Evolutionary conservation across 2,329 filamentous ascomycete species (phyloP), one percentile per base, ranked within the genome.

Genomic region (Ramichloridium luteum): DNA sequence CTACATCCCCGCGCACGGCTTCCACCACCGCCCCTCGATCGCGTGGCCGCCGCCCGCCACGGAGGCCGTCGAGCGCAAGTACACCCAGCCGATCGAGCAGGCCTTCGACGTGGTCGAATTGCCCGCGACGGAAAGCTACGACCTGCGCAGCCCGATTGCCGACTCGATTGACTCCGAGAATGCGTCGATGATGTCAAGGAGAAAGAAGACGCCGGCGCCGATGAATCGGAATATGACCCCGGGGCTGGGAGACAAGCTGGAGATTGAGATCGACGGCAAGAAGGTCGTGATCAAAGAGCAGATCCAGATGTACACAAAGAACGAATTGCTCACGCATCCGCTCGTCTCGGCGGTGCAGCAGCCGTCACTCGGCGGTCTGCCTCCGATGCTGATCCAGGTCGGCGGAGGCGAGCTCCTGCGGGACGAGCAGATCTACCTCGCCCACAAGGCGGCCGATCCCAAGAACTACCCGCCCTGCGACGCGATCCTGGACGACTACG

Each of bases 401-500:
- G 90, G 88, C 23, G 86, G 88, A 4, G 86, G 81, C 1, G 90
- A 98, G 54, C 69, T 92, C 30, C 66, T 98, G 12, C 74, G 84
- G 9, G 90, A 98, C 48, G 90, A 98, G 57, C 90, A 96, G 51
- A 82, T 96, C 31, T 94, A 93, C 42, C 51, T 96, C 10, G 90
- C 88, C 0, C 90, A 98, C 57, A 96, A 96, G 57, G 86, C 83
- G 25, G 86, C 90, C 9, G 75, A 92, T 43, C 90, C 90, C 0
- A 54, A 68, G 14, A 71, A 73, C 37, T 96, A 93, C 47, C 70
- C 79, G 1, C 81, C 82, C 2, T 66, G 70, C 1, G 68, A 79
- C 22, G 64, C 64, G 0, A 65, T 73, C 26, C 61, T 90, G 38
- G 66, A 77, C 18, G 70, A 77, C 22, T 64, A 68, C 37, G 76